These are phyloP conservation scores for Crucibulum parvulum DNA, from an alignment of 1,284 basidiomycete genomes.

Conservation along the genomic window DNA sequence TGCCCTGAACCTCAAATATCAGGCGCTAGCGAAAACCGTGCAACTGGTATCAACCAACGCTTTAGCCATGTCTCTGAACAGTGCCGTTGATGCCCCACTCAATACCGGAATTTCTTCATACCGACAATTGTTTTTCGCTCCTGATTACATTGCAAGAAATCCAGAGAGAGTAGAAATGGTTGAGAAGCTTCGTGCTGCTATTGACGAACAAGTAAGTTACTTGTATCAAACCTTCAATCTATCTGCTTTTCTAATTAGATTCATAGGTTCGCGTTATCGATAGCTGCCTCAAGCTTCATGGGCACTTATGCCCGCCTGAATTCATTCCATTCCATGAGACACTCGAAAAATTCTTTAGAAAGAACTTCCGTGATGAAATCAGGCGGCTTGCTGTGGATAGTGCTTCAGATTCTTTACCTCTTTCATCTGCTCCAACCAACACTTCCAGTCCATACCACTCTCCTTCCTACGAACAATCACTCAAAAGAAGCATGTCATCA, in stretches of 20 bases:
- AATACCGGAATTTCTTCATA: constrained; percentile 83
- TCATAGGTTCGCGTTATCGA: constrained; percentile 80
- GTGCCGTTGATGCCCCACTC: constrained; percentile 84
- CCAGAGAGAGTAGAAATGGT: constrained; percentile 77
- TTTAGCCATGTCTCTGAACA: constrained; percentile 88
- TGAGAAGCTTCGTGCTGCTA: constrained; percentile 73
- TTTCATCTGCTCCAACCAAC: constrained; percentile 38
- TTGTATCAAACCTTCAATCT: neutral
- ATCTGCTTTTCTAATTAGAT: constrained; percentile 7
- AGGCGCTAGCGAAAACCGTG: constrained; percentile 77
- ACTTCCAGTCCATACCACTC: constrained; percentile 43
- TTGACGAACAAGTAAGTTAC: constrained; percentile 80
- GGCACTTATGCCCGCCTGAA: constrained; percentile 82
- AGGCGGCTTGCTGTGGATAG: constrained; percentile 62
- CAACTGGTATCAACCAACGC: constrained; percentile 82
- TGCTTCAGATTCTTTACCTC: constrained; percentile 42
- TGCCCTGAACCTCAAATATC: constrained; percentile 75
- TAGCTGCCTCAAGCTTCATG: constrained; percentile 85
- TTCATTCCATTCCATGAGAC: constrained; percentile 94
- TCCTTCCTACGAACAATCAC: constrained; percentile 53
- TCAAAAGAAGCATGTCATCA: constrained; percentile 49
- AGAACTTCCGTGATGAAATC: constrained; percentile 92
- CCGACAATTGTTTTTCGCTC: constrained; percentile 78
- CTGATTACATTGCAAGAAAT: constrained; percentile 72
- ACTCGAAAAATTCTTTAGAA: constrained; percentile 87